Conservation (phyloP, 1,284 basidiomycete genomes). For the Rhodotorula mucilaginosa region DNA sequence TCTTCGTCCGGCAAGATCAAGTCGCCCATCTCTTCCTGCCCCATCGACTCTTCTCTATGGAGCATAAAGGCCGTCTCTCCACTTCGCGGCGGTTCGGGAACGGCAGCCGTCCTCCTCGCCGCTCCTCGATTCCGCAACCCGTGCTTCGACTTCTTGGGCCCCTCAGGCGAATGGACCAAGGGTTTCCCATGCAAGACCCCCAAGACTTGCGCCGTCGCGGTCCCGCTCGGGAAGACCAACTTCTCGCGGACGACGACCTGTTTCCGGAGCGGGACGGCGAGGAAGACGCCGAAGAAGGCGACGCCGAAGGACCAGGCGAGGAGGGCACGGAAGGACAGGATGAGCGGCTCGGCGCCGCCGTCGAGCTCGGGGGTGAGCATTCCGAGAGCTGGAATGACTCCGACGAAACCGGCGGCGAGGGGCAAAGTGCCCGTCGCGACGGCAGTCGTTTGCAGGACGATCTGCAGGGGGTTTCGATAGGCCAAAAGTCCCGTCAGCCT, state of each 20-base stretch:
- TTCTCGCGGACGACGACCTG: constrained; percentile 96
- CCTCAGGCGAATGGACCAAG: constrained; percentile 44
- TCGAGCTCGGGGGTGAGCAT: constrained; percentile 72
- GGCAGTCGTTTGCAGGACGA: constrained; percentile 90
- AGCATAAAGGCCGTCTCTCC: not conserved
- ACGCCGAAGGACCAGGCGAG: constrained; percentile 81
- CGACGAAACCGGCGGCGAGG: constrained; percentile 88
- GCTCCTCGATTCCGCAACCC: not conserved
- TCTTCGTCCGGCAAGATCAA: not conserved
- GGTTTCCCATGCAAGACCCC: constrained; percentile 80
- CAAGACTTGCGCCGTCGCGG: constrained; percentile 91
- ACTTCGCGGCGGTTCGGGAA: not conserved
- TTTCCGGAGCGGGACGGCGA: constrained; percentile 86
- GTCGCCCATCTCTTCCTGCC: not conserved
- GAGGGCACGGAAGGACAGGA: constrained; percentile 67
- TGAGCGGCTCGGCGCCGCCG: constrained; percentile 66
- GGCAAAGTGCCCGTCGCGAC: constrained; percentile 82
- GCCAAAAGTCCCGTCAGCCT: not conserved
- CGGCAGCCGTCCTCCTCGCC: constrained; percentile 5
- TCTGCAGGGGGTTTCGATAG: constrained; percentile 7
- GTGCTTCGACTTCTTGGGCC: not conserved
- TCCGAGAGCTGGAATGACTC: constrained; percentile 85
- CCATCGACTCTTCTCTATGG: not conserved
- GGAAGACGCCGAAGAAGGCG: constrained; percentile 92
- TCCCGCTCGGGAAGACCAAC: constrained; percentile 88